phyloP scores from a whole-genome alignment of 2,329 filamentous ascomycete genomes.

The Neonectria magnoliae region DNA sequence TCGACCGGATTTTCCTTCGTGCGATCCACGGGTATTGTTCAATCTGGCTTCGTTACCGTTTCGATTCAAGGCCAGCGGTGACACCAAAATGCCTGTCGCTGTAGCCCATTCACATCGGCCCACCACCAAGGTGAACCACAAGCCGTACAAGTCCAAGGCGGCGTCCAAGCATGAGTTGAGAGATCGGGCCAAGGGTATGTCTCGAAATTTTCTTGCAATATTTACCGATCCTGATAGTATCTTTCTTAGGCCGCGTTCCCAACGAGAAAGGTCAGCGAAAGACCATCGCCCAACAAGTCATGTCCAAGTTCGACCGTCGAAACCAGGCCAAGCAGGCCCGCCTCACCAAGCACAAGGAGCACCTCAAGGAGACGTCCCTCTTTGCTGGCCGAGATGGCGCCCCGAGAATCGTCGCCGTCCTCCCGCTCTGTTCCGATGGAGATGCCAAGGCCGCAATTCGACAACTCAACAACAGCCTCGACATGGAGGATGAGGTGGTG shows the following conservation, averaged over 20 bases:
- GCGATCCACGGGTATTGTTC: constrained; percentile 32
- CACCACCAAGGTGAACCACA: constrained; percentile 89
- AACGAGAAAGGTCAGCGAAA: constrained; percentile 80
- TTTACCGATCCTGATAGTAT: constrained; percentile 3
- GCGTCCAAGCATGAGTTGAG: constrained; percentile 88
- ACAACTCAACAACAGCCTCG: constrained; percentile 80
- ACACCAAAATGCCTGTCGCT: constrained; percentile 78
- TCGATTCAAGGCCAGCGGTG: constrained; percentile 85
- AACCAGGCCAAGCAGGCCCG: constrained; percentile 95
- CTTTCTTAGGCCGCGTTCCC: constrained; percentile 75
- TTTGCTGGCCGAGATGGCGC: constrained; percentile 90
- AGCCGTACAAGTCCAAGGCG: constrained; percentile 92
- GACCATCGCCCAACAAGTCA: constrained; percentile 93
- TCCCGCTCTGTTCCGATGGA: constrained; percentile 81
- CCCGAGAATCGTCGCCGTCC: constrained; percentile 85
- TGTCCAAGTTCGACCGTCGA: constrained; percentile 95
- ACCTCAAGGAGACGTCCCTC: constrained; percentile 79
- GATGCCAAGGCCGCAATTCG: constrained; percentile 74
- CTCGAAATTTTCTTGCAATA: background rate
- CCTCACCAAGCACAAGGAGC: constrained; percentile 82
- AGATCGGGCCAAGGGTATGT: constrained; percentile 81
- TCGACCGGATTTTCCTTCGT: constrained; percentile 18
- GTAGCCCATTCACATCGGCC: constrained; percentile 87
- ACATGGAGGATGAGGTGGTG: constrained; percentile 74
- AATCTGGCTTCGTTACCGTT: constrained; percentile 80